Percentiles rank a stretch among this genome's conserved stretches.
phyloP scores from a whole-genome alignment of 1,139 yeast species.

The Taphrina deformans region DNA sequence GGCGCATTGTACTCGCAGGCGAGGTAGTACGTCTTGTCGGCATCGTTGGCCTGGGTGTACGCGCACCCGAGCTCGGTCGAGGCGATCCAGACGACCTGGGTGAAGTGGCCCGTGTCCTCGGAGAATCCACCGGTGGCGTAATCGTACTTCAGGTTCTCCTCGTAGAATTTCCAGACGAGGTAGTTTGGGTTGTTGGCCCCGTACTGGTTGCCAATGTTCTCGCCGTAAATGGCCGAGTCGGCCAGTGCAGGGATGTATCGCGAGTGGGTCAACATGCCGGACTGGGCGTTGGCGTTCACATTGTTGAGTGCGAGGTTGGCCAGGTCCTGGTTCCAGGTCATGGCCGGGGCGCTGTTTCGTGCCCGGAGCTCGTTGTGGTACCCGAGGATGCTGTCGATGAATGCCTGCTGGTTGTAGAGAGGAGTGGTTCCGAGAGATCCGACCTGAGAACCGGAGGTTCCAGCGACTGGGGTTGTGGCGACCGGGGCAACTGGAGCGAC shows the following conservation, averaged over 20 bases:
- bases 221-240: slow-evolving; percentile 59
- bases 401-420: slow-evolving; percentile 32
- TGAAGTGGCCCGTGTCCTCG: slow-evolving; percentile 66
- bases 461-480: slow-evolving; percentile 7
- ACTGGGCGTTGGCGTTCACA: slow-evolving; percentile 73
- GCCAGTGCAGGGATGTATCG: slow-evolving; percentile 45
- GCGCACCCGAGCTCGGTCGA: slow-evolving; percentile 77
- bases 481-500: slow-evolving; percentile 11
- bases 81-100: slow-evolving; percentile 80
- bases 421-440: slow-evolving; percentile 39
- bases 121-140: slow-evolving; percentile 55
- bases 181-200: slow-evolving; percentile 47
- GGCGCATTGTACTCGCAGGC: slow-evolving; percentile 49
- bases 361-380: slow-evolving; percentile 73
- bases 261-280: slow-evolving; percentile 62
- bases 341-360: slow-evolving; percentile 58
- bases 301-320: slow-evolving; percentile 50
- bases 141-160: slow-evolving; percentile 60
- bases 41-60: slow-evolving; percentile 47
- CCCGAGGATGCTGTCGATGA: slow-evolving; percentile 45
- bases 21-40: slow-evolving; percentile 43
- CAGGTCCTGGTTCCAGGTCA: slow-evolving; percentile 65
- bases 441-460: slow-evolving; percentile 25
- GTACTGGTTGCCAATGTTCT: slow-evolving; percentile 64
- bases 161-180: slow-evolving; percentile 74